Conservation (phyloP, 176 grass and related monocot species). For the Secale cereale region DNA sequence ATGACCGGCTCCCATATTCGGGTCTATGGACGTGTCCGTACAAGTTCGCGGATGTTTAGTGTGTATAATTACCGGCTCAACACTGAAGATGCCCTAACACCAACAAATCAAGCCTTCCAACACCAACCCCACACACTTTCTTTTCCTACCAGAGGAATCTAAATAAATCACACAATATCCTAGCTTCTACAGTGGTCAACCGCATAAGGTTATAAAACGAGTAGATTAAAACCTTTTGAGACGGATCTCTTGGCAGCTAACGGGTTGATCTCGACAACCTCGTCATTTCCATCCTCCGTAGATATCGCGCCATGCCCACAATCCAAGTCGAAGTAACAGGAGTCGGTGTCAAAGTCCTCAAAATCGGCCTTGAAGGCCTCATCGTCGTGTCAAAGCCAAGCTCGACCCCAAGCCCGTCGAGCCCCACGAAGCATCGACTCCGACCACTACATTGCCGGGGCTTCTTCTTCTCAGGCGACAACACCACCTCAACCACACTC, state of each 20-base stretch:
- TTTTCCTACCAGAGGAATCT: not conserved
- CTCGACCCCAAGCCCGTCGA: not conserved
- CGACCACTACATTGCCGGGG: no score
- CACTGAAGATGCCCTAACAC: not conserved
- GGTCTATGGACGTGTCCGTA: no score
- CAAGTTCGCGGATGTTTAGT: no score
- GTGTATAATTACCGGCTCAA: no score
- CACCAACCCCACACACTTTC: not conserved
- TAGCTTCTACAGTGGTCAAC: not conserved
- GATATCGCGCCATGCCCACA: not conserved
- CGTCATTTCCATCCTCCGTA: not conserved
- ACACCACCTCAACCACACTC: conserved; percentile 38
- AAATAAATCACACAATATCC: not conserved
- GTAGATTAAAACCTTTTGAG: conserved; percentile 30
- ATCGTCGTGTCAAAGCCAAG: not conserved
- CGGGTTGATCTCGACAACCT: conserved; percentile 52
- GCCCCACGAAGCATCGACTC: not conserved
- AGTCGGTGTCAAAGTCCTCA: conserved; percentile 45
- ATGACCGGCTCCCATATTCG: no score
- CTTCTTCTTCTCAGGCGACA: no score
- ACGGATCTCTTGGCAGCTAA: conserved; percentile 32
- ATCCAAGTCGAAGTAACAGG: conserved; percentile 40
- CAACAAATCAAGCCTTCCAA: not conserved
- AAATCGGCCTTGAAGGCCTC: conserved; percentile 78
- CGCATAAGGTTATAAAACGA: not conserved